Evolutionary conservation across 2,329 filamentous ascomycete species (phyloP).

Genomic region (Orbilia quercus): DNA sequence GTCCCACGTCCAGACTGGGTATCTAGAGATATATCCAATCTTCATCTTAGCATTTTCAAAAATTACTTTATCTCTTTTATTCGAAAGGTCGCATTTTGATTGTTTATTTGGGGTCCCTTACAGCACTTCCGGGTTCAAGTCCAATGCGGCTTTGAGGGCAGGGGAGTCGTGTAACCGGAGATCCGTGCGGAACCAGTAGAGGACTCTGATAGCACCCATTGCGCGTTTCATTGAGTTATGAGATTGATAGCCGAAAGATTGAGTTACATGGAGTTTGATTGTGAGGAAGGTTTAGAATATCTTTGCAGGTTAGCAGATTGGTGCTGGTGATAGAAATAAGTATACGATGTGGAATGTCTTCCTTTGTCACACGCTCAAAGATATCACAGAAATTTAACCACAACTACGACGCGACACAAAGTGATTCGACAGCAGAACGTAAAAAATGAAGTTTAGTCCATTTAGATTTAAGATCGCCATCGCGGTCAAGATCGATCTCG

Average conservation of each 20-base stretch:
- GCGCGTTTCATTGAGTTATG: background rate
- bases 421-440: too few species aligned
- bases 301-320: too few species aligned
- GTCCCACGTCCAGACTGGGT: slow-evolving; percentile 83
- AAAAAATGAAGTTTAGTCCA: too few species aligned
- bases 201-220: slow-evolving; percentile 68
- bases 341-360: too few species aligned
- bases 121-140: slow-evolving; percentile 74
- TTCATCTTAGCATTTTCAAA: background rate
- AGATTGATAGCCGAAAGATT: background rate
- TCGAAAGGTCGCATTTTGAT: background rate
- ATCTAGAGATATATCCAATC: slow-evolving; percentile 7
- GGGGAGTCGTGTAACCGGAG: slow-evolving; percentile 81
- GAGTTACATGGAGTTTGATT: background rate
- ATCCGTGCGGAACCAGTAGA: slow-evolving; percentile 84
- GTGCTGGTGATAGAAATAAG: too few species aligned
- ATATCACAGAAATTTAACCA: too few species aligned
- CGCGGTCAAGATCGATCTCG: slow-evolving; percentile 23
- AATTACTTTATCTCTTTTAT: background rate
- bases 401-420: too few species aligned
- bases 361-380: too few species aligned
- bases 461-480: background rate
- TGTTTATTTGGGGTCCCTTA: slow-evolving; percentile 61
- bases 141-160: slow-evolving; percentile 76
- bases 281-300: background rate